Evolutionary conservation across 169 alveolate species (phyloP).

Genomic region (Plasmodium sp.): DNA sequence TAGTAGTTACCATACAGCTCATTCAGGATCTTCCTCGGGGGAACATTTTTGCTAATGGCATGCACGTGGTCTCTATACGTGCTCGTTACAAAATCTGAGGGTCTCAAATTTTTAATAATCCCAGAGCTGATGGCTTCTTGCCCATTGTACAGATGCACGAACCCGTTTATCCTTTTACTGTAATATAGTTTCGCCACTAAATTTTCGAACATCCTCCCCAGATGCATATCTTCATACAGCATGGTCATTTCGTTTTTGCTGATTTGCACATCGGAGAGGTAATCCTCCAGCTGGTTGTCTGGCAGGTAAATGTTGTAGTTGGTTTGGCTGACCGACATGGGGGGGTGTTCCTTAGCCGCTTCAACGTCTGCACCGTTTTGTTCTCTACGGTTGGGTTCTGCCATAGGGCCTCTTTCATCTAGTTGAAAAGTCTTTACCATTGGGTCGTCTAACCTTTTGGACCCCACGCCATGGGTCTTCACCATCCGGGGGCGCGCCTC

Average conservation of each 20-base stretch:
- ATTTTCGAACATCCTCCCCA: slow-evolving; percentile 89
- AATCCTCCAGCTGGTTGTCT: slow-evolving; percentile 31
- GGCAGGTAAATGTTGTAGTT: slow-evolving; percentile 26
- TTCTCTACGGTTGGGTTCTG: background rate
- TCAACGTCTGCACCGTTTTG: background rate
- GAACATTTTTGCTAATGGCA: slow-evolving; percentile 89
- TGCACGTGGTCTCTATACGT: slow-evolving; percentile 92
- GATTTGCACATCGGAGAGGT: slow-evolving; percentile 48
- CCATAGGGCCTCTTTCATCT: background rate
- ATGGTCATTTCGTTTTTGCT: slow-evolving; percentile 81
- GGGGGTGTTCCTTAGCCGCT: background rate
- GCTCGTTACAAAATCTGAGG: slow-evolving; percentile 87
- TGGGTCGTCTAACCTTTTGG: background rate
- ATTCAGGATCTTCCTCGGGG: slow-evolving; percentile 87
- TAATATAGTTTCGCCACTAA: slow-evolving; percentile 90
- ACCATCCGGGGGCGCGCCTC: background rate
- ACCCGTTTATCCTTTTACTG: slow-evolving; percentile 88
- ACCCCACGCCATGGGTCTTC: background rate
- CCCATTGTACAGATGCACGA: slow-evolving; percentile 91
- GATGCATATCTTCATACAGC: slow-evolving; percentile 87
- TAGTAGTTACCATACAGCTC: slow-evolving; percentile 90
- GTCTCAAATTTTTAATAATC: slow-evolving; percentile 86
- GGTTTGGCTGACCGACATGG: background rate
- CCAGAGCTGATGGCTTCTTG: slow-evolving; percentile 91
- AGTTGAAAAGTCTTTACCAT: background rate